Evolutionary conservation across 768 basidiomycete genomes (phyloP), one percentile per base, ranked within the genome.

Genomic region (Boletus reticuloceps): DNA sequence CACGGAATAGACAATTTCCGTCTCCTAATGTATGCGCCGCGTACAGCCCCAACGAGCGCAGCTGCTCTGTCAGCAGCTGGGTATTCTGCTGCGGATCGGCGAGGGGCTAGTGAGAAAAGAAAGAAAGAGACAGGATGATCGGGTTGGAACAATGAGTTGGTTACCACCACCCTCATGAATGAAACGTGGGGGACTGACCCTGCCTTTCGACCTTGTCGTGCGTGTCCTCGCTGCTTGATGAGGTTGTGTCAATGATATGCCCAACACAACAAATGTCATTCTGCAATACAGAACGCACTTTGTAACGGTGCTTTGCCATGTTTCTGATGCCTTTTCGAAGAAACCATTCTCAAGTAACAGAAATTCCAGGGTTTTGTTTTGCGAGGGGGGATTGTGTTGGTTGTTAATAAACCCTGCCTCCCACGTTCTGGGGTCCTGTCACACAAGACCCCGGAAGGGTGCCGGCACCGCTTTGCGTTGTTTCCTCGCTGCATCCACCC

Each of bases 1-100:
- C 91, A 44, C 93, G 86, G 73, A 95, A 97, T 59, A 97, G 82
- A 72, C 94, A 97, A 74, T 95, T 96, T 45, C 94, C 94, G 71
- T 96, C 90, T 48, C 91, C 93, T 41, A 91, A 71, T 17, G 90
- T 95, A 59, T 84, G 78, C 4, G 90, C 89, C n/a, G 93, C 88
- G 69, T 95, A 95, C 10, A 95, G 77, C 4, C 92, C 91, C 50
- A 93, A 75, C 6, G 83, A 78, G 47, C 83, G 82, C 38, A 96
- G 83, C 73, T 94, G 91, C 51, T 79, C 75, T 7, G 78, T 82
- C 59, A 95, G 84, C 48, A 78, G 80, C 54, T 81, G 80, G 20
- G 82, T 84, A 69, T 83, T 88, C 63, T 82, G 76, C 39, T 77
- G 77, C 50, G 88, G 85, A 74, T 87, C 82, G 39, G 82, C 73